Conservation (phyloP, 805 yeast species). For the Candida maesae region DNA sequence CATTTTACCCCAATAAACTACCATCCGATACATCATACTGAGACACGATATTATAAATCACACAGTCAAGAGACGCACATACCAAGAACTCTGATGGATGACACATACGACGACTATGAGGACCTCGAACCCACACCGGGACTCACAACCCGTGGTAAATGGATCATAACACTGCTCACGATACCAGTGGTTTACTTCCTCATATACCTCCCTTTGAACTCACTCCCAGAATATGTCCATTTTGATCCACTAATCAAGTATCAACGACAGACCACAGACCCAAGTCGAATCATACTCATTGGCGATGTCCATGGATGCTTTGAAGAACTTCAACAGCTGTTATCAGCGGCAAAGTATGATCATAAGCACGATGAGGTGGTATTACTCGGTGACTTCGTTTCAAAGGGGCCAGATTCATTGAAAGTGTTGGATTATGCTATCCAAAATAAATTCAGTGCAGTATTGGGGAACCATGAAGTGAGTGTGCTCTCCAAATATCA, state of each 20-base stretch:
- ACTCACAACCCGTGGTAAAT: neutral
- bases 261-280: neutral
- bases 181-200: slow-evolving; percentile 8
- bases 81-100: neutral
- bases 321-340: slow-evolving; percentile 47
- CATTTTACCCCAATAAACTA: no score
- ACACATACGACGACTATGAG: slow-evolving; percentile 9
- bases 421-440: slow-evolving; percentile 65
- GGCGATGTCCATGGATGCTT: slow-evolving; percentile 91
- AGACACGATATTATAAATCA: no score
- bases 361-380: slow-evolving; percentile 53
- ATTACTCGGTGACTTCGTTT: slow-evolving; percentile 77
- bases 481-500: slow-evolving; percentile 64
- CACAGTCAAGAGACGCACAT: no score
- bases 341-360: slow-evolving; percentile 47
- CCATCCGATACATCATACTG: no score
- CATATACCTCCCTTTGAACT: slow-evolving; percentile 6
- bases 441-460: slow-evolving; percentile 58
- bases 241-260: slow-evolving; percentile 5
- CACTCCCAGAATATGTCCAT: slow-evolving; percentile 9
- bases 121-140: slow-evolving; percentile 4
- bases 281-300: slow-evolving; percentile 58
- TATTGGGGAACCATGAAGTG: slow-evolving; percentile 88
- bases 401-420: slow-evolving; percentile 78
- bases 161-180: neutral